Percentiles rank a stretch among this genome's conserved stretches.
Conservation (phyloP, 805 yeast genomes). For the Lachancea lanzarotensis region DNA sequence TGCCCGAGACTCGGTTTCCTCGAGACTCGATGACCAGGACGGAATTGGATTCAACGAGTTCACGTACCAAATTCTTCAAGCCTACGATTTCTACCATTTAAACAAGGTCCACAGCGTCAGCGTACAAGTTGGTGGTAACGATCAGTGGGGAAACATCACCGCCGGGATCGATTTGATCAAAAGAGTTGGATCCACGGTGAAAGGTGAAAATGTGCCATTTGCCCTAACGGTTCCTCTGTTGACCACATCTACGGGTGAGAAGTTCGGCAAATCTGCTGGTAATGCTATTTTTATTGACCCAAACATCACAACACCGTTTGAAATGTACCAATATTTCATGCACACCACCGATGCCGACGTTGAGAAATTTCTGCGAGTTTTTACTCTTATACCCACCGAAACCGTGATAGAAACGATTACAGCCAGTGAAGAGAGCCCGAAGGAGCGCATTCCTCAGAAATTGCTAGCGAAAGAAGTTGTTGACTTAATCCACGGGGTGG, state of each 20-base stretch:
- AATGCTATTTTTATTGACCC: slow-evolving; percentile 87
- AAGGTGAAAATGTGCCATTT: slow-evolving; percentile 33
- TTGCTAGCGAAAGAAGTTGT: slow-evolving; percentile 78
- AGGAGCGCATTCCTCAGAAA: slow-evolving; percentile 64
- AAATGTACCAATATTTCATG: slow-evolving; percentile 78
- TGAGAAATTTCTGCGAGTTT: slow-evolving; percentile 57
- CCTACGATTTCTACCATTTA: slow-evolving; percentile 85
- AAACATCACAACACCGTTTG: slow-evolving; percentile 68
- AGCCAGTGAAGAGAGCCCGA: slow-evolving; percentile 53
- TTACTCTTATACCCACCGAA: slow-evolving; percentile 67
- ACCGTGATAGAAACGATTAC: slow-evolving; percentile 49
- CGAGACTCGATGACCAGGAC: slow-evolving; percentile 56
- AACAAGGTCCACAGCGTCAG: slow-evolving; percentile 51
- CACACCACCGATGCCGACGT: slow-evolving; percentile 75
- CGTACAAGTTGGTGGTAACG: slow-evolving; percentile 91
- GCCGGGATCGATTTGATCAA: slow-evolving; percentile 89
- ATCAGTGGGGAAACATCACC: slow-evolving; percentile 97
- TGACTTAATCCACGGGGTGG: slow-evolving; percentile 80
- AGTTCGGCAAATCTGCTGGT: slow-evolving; percentile 96
- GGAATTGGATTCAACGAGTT: slow-evolving; percentile 94
- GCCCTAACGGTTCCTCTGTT: slow-evolving; percentile 88
- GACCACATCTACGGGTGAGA: slow-evolving; percentile 83
- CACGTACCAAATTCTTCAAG: slow-evolving; percentile 87
- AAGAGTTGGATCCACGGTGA: slow-evolving; percentile 38
- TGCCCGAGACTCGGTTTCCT: slow-evolving; percentile 78